phyloP scores from a whole-genome alignment of 2,329 filamentous ascomycete species.

The Aspergillus sp. region DNA sequence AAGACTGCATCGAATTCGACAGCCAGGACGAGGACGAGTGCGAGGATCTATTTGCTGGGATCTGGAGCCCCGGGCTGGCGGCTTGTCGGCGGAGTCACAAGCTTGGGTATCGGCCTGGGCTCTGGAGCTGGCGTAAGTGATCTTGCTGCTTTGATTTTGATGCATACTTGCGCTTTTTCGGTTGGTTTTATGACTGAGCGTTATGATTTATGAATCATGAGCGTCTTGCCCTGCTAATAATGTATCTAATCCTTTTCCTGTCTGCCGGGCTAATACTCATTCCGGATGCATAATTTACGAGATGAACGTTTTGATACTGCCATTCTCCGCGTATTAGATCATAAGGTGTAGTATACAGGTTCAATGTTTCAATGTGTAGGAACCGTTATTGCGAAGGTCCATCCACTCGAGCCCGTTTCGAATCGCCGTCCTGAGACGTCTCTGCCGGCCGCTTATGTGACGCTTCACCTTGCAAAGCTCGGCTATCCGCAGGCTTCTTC shows the following conservation, averaged over 20 bases:
- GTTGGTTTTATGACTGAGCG: too few species aligned
- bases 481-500: constrained; percentile 35
- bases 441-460: constrained; percentile 22
- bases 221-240: too few species aligned
- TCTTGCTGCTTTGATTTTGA: too few species aligned
- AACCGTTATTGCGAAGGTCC: constrained; percentile 3
- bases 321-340: too few species aligned
- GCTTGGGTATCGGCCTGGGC: constrained; percentile 16
- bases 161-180: constrained; percentile 1
- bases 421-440: constrained; percentile 11
- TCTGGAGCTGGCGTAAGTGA: too few species aligned
- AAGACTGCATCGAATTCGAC: constrained; percentile 55
- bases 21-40: constrained; percentile 59
- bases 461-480: constrained; percentile 7
- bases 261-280: too few species aligned
- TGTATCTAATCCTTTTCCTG: too few species aligned
- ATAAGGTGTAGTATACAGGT: too few species aligned
- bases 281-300: too few species aligned
- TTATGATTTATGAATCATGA: too few species aligned
- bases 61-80: constrained; percentile 51
- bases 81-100: constrained; percentile 34
- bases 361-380: too few species aligned
- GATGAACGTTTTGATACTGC: too few species aligned
- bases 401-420: constrained; percentile 19
- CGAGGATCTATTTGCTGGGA: constrained; percentile 54